Base-by-base conservation (phyloP, 805 yeast genomes). In the Yarrowia sp. region DNA sequence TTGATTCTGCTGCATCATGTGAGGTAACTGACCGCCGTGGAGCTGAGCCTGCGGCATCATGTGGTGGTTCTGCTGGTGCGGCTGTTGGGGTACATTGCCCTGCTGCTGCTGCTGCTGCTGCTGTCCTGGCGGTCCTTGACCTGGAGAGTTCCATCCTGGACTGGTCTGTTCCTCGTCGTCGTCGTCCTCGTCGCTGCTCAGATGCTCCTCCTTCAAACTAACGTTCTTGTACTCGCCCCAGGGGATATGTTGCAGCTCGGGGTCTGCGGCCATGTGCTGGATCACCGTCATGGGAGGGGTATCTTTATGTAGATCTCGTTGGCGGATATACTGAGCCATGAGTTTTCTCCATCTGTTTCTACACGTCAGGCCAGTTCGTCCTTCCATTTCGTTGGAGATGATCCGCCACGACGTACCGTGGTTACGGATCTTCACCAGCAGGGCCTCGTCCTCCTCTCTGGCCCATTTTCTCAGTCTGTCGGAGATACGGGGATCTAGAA, bases 271-370 rank as follows among this genome's bases (percentile, higher is more conserved):
- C 66, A 61, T 61, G 12, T 61, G 58, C 61, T 64, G 67, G 40
- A 50, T 64, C 50, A 43, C 60, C 24, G 49, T 34, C 58, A 50
- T 64, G 47, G 60, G 60, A 24, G 40, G 42, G 15, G 67, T 64
- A 40, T 64, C 50, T 19, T 40, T 64, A 20, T 40, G 58, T 17
- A 64, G 42, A 34, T 64, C 50, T 12, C 60, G 24, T 20, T 52
- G 60, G 6, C 1, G 93, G 89, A 34, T 38, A 34, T 43, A 49
- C 36, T 34, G 72, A n/a, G 71, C 40, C 68, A 89, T 88, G 40
- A 91, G 84, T 74, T 90, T 92, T 72, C 97, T 84, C 97, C 97
- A 93, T 70, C 97, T 82, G 77, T 93, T 93, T 70, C 98, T 81
- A 76, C 97, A 92, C 0, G 97, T 91, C 68, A 93, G 82, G 70